Percentiles rank a stretch among this genome's conserved stretches.
Evolutionary conservation across 148 eudicot genomes (phyloP).

Genomic region (Vaccinium macrocarpon): DNA sequence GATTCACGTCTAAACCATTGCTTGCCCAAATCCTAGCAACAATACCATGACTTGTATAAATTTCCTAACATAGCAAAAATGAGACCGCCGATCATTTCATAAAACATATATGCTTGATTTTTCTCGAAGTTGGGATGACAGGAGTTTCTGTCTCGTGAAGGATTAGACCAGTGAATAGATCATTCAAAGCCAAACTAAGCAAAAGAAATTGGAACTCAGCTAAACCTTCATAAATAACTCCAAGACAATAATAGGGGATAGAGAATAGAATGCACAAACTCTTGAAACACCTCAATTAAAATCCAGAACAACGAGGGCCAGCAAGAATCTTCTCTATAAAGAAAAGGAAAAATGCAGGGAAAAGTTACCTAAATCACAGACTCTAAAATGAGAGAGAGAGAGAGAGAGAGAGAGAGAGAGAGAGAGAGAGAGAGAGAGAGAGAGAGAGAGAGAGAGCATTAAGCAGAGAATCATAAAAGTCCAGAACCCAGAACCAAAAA

Average conservation of each 20-base stretch:
- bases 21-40: neutral
- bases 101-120: too few relatives aligned
- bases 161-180: neutral
- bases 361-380: neutral
- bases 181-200: neutral
- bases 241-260: neutral
- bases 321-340: neutral
- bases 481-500: neutral
- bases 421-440: neutral
- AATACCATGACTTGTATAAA: neutral
- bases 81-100: too few relatives aligned
- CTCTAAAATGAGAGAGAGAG: neutral
- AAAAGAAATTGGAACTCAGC: neutral
- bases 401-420: neutral
- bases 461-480: neutral
- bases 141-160: too few relatives aligned
- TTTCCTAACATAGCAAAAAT: neutral
- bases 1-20: too few relatives aligned
- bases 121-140: too few relatives aligned
- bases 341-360: neutral
- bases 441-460: neutral
- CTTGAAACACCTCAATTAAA: neutral
- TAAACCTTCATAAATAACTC: neutral
- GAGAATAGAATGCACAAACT: neutral
- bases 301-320: neutral